A percentile compares a stretch with the other conserved stretches of the same genome.
phyloP scores from a whole-genome alignment of 2,329 filamentous ascomycete genomes.

The Salinomyces thailandicus region DNA sequence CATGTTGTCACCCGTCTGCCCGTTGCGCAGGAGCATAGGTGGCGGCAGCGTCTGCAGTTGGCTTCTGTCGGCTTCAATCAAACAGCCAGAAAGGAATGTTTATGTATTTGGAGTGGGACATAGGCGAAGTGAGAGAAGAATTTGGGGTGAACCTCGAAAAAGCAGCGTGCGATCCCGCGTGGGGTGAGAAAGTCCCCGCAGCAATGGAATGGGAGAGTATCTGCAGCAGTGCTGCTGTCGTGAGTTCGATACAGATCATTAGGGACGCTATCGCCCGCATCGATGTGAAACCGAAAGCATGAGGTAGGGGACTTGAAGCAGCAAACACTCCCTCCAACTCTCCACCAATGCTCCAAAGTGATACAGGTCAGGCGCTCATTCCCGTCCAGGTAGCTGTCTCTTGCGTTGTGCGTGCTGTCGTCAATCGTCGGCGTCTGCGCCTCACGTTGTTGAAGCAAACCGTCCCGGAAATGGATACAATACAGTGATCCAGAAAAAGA shows the following conservation, averaged over 20 bases:
- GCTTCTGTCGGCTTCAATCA: too few relatives aligned
- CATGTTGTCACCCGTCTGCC: constrained; percentile 8
- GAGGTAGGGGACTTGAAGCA: not conserved
- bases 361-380: not conserved
- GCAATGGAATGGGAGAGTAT: too few relatives aligned
- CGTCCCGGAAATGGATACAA: not conserved
- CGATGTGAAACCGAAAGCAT: not conserved
- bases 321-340: constrained; percentile 4
- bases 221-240: too few relatives aligned
- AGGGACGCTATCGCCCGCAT: too few relatives aligned
- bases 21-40: constrained; percentile 4
- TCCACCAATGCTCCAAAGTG: constrained; percentile 3
- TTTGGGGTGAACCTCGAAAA: too few relatives aligned
- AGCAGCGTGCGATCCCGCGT: too few relatives aligned
- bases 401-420: constrained; percentile 15
- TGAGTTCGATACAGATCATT: too few relatives aligned
- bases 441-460: constrained; percentile 2
- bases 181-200: too few relatives aligned
- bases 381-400: constrained; percentile 8
- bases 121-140: too few relatives aligned
- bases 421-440: constrained; percentile 7
- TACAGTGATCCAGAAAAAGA: constrained; percentile 2
- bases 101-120: too few relatives aligned
- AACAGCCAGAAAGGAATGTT: too few relatives aligned
- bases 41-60: too few relatives aligned